Base-by-base conservation (phyloP, 208 protist species). In the Leishmania major region DNA sequence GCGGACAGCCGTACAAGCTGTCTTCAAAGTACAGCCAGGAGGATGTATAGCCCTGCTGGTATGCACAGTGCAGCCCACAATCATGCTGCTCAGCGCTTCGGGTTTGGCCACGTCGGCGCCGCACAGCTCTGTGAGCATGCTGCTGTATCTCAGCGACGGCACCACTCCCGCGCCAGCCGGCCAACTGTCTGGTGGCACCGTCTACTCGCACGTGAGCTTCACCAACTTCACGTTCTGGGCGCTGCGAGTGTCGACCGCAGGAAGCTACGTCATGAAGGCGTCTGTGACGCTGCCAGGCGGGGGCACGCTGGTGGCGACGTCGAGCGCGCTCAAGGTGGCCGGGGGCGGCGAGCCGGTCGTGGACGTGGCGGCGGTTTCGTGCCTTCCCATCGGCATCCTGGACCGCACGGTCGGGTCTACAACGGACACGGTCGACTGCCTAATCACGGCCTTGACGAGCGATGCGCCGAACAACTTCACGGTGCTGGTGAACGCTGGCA, bases 61-160 rank as follows among this genome's bases (percentile, higher is more conserved):
- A n/a, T 97, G 95, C 82, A 80, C 71, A 35, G 71, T 86, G 53
- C 93, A 96, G 79, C 95, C 95, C 11, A 84, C 88, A 28, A 79
- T 97, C 57, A 77, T 78, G 59, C 84, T 96, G 17, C 75, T 90
- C 55, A 77, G 95, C 83, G 73, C 78, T 17, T 81, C 74, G 15
- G 88, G 80, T 31, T 35, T 75, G 64, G 73, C 84, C 35, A 89
- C 91, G 15, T 81, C 89, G 2, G 87, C 90, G 51, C 80, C 86
- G 25, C 80, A 75, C 43, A 91, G 89, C 47, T 90, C 92, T 2
- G 81, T 95, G 11, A 70, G 28, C 40, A 81, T 96, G 89, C 75
- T 60, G 57, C 85, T 96, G 51, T 82, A 87, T 64, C 67, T 89
- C 72, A 71, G 79, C n/a, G 78, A 82, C 40, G 89, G 84, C 59